These are phyloP conservation scores for Glycine soja DNA, from an alignment of 306 rosid genomes.

Conservation along the genomic window DNA sequence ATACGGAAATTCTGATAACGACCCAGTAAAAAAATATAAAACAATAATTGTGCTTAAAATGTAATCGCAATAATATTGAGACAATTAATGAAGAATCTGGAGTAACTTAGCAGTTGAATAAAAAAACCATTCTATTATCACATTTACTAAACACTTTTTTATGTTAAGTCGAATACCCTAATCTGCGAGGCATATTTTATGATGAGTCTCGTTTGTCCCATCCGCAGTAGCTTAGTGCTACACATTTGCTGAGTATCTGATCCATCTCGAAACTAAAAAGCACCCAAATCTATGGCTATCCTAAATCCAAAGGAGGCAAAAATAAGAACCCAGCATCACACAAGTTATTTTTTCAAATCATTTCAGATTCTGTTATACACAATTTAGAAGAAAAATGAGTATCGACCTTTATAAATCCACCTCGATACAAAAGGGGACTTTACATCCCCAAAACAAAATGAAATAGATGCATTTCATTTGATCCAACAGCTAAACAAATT, in stretches of 20 bases:
- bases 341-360: slow-evolving; percentile 47
- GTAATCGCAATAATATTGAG: not conserved
- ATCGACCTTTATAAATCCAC: slow-evolving; percentile 52
- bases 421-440: slow-evolving; percentile 55
- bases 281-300: not conserved
- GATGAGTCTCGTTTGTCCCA: too few species aligned
- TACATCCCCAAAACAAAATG: slow-evolving; percentile 56
- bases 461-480: slow-evolving; percentile 50
- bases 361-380: slow-evolving; percentile 57
- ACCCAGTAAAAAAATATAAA: not conserved
- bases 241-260: not conserved
- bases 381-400: slow-evolving; percentile 55
- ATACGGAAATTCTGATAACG: not conserved
- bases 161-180: not conserved
- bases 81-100: not conserved
- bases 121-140: not conserved
- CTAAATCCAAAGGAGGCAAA: slow-evolving; percentile 23
- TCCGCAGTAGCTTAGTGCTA: not conserved
- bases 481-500: slow-evolving; percentile 55
- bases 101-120: not conserved
- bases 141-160: not conserved
- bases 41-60: not conserved
- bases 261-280: slow-evolving; percentile 17
- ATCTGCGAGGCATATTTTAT: not conserved
- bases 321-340: slow-evolving; percentile 35